A percentile compares a stretch with the other conserved stretches of the same genome.
These are phyloP conservation scores for Trichoderma endophyticum DNA, from an alignment of 2,329 filamentous ascomycete genomes.

Conservation along the genomic window DNA sequence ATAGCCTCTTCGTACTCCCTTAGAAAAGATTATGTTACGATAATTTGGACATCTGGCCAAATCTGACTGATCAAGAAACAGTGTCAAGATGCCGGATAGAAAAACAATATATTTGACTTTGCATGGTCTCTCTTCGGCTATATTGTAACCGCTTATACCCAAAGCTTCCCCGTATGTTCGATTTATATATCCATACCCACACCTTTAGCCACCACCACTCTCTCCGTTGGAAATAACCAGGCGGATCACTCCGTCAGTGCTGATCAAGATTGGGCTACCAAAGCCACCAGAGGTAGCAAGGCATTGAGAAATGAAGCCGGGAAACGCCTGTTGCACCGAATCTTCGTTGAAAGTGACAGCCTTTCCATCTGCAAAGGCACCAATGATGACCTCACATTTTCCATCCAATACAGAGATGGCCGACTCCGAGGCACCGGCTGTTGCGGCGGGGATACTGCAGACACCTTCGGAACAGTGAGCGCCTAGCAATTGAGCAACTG, in stretches of 20 bases:
- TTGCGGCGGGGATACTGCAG: background rate
- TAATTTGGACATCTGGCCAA: background rate
- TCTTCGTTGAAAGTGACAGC: slow-evolving; percentile 1
- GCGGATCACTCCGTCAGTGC: slow-evolving; percentile 1
- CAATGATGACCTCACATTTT: background rate
- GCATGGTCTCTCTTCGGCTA: background rate
- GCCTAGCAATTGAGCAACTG: background rate
- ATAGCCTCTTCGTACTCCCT: background rate
- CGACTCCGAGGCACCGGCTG: background rate
- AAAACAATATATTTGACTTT: background rate
- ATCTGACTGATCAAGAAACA: background rate
- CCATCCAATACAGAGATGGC: background rate
- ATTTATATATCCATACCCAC: background rate
- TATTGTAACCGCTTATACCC: background rate
- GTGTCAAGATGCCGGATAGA: background rate
- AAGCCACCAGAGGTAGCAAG: background rate
- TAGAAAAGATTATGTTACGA: background rate
- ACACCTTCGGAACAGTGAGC: background rate
- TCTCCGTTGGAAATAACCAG: background rate
- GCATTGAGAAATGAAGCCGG: background rate
- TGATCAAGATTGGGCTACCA: background rate
- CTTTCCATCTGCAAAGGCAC: slow-evolving; percentile 1
- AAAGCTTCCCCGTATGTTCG: background rate
- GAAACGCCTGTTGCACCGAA: background rate
- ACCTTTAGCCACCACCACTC: background rate